phyloP scores from a whole-genome alignment of 257 asterid species.

The Prunella vulgaris region DNA sequence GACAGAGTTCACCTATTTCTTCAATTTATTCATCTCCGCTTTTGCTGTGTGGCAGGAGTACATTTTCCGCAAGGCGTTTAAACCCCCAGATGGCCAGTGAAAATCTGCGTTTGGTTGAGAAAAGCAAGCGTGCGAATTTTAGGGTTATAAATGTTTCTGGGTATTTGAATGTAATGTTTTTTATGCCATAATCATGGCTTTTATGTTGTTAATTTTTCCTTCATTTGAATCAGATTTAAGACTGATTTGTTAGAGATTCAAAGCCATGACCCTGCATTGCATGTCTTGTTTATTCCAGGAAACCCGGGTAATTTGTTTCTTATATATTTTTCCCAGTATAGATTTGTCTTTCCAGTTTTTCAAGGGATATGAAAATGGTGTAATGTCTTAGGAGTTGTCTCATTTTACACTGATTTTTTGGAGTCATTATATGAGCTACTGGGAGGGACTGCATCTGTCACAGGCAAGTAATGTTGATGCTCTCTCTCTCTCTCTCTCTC shows the following conservation, averaged over 20 bases:
- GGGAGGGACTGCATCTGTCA: constrained; percentile 70
- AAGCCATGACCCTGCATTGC: constrained; percentile 52
- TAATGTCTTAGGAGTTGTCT: constrained; percentile 56
- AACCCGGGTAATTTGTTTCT: constrained; percentile 64
- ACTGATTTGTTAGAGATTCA: constrained; percentile 73
- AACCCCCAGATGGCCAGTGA: constrained; percentile 42
- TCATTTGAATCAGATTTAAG: constrained; percentile 42
- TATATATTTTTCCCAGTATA: background rate
- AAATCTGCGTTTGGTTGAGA: constrained; percentile 28
- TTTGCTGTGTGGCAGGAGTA: constrained; percentile 26
- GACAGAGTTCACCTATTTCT: background rate
- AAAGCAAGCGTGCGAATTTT: constrained; percentile 33
- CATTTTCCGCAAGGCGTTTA: constrained; percentile 13
- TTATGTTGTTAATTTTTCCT: background rate
- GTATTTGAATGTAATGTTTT: constrained; percentile 27
- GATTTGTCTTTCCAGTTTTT: background rate
- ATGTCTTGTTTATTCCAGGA: constrained; percentile 80
- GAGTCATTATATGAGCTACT: constrained; percentile 62
- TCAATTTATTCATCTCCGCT: constrained; percentile 4
- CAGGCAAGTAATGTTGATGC: constrained; percentile 44
- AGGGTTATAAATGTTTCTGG: constrained; percentile 53
- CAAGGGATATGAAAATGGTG: constrained; percentile 16
- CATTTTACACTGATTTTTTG: constrained; percentile 72
- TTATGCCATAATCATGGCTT: background rate
- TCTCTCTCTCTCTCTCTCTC: too few relatives aligned